phyloP scores from a whole-genome alignment of 139 green algal species.

The Chlorella sp. region DNA sequence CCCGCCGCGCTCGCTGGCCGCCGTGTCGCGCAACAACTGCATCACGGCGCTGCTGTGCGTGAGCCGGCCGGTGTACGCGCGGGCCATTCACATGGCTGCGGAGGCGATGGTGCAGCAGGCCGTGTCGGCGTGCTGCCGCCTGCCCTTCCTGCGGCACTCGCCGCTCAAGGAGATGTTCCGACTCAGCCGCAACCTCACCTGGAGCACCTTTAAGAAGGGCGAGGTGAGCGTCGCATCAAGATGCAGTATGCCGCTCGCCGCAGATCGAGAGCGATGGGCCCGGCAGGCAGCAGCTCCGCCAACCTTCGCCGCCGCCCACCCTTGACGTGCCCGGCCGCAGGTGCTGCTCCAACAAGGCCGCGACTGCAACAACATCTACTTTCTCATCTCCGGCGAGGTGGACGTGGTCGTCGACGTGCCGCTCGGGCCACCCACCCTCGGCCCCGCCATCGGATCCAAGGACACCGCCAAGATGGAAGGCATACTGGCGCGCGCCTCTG shows the following conservation, averaged over 20 bases:
- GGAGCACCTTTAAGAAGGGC: no score
- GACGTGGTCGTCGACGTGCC: conserved; percentile 32
- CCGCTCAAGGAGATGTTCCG: conserved; percentile 34
- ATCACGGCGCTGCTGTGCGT: conserved; percentile 25
- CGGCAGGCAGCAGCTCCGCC: no score
- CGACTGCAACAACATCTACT: conserved; percentile 12
- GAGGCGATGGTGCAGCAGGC: conserved; percentile 11
- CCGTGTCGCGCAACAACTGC: conserved; percentile 1
- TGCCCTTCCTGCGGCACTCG: conserved; percentile 39
- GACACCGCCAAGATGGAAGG: no score
- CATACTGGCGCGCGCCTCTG: no score
- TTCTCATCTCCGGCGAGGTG: conserved; percentile 31
- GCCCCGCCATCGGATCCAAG: no score
- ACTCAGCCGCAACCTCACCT: conserved; percentile 17
- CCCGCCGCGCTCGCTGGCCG: conserved; percentile 1
- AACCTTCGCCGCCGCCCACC: no score
- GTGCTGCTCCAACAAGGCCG: background rate
- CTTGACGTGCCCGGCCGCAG: no score
- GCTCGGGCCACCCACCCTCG: no score
- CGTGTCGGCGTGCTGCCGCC: conserved; percentile 8
- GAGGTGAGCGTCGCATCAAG: no score
- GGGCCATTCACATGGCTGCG: conserved; percentile 23
- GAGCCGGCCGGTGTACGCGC: conserved; percentile 15
- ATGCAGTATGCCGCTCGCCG: no score
- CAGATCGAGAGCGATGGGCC: no score